Base-by-base conservation (phyloP, 1,284 basidiomycete species). In the Naganishia sp. region DNA sequence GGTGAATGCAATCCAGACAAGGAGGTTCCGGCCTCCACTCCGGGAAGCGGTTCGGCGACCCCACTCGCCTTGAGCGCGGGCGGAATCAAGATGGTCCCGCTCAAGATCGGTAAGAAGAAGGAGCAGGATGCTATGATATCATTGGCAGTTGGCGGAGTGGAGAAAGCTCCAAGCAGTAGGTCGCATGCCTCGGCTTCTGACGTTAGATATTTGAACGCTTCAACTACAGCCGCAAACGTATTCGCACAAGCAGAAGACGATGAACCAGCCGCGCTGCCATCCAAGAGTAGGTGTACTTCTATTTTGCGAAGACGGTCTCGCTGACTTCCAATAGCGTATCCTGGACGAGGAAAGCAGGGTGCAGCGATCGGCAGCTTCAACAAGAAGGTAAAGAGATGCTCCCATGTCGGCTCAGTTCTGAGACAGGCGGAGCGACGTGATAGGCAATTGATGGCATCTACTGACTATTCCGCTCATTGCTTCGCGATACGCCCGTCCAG, bases 341-440 rank as follows among this genome's bases (percentile, higher is more conserved):
- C 65, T 7, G 65, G 65, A 13, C 43, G 65, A 50, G 75, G 76
- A 46, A 74, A 85, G 50, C 90, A 90, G 79, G 90, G 87, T 74
- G 87, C 92, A 42, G 88, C 88, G 32, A 90, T 91, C 25, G 81
- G 92, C 68, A 90, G 92, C 56, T 86, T 88, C 46, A 94, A 90
- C 77, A 90, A 89, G 83, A 96, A 94, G 88, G 91, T 90, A 75
- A 69, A 82, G 72, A 11, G 65, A 6, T 39, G 7, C 35, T 39
- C 13, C 7, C 35, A 39, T 39, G 35, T 39, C 35, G 7, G 35
- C 35, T 39, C 35, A 13, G 35, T 1, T 39, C 13, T 9, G 10
- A 39, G 7, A 39, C 35, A 9, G 28, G 35, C 35, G 35, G 13
- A 9, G 35, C 35, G 13, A 39, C 35, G 35, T 13, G 35, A 39